These are phyloP conservation scores for Pythium guiyangense DNA, from an alignment of 352 stramenopile species.

Conservation along the genomic window DNA sequence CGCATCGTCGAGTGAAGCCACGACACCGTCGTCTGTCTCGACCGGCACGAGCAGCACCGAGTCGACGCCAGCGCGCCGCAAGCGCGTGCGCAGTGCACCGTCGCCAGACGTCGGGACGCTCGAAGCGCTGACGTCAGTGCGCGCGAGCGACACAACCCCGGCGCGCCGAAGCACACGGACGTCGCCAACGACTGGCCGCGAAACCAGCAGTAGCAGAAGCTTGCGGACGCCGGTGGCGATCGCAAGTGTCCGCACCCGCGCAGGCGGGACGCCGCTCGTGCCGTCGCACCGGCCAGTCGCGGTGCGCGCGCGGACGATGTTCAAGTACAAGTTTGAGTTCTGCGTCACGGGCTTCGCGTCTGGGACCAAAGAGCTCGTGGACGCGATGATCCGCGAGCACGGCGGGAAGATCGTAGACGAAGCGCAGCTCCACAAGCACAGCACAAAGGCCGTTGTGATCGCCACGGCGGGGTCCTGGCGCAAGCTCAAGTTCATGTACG, in stretches of 20 bases:
- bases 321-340: constrained; percentile 77
- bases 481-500: constrained; percentile 80
- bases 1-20: not conserved
- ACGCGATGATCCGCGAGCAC: constrained; percentile 58
- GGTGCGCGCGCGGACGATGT: constrained; percentile 51
- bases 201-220: not conserved
- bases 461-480: constrained; percentile 69
- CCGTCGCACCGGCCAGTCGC: constrained; percentile 38
- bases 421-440: constrained; percentile 33
- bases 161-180: not conserved
- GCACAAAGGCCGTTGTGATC: constrained; percentile 65
- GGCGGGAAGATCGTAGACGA: constrained; percentile 50
- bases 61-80: constrained; percentile 18
- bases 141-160: not conserved
- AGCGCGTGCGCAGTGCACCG: constrained; percentile 21
- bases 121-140: not conserved
- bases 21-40: not conserved
- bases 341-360: constrained; percentile 68
- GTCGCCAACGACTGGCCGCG: not conserved
- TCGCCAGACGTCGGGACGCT: constrained; percentile 22
- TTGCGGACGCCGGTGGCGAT: constrained; percentile 30
- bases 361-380: constrained; percentile 38
- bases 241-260: constrained; percentile 42
- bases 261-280: constrained; percentile 33
- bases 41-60: constrained; percentile 12